Conservation (phyloP, 148 eudicot species). For the Dianthus caryophyllus region DNA sequence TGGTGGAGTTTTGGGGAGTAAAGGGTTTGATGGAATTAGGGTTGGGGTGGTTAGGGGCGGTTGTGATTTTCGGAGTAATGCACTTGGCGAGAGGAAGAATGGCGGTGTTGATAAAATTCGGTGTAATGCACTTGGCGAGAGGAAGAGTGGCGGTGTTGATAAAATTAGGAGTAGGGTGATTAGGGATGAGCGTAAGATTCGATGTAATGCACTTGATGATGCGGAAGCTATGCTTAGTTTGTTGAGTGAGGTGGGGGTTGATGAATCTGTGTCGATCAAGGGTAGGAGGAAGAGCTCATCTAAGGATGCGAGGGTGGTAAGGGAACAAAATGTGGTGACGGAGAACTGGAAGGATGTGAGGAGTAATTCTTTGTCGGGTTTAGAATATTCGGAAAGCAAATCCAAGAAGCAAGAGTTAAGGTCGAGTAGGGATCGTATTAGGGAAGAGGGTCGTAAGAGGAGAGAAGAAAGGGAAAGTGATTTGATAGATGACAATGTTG, state of each 20-base stretch:
- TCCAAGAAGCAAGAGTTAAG: slow-evolving; percentile 24
- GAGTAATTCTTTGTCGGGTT: slow-evolving; percentile 16
- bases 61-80: slow-evolving; percentile 29
- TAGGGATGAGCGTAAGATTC: slow-evolving; percentile 26
- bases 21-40: slow-evolving; percentile 16
- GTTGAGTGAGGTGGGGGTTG: slow-evolving; percentile 54
- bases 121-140: neutral
- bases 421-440: slow-evolving; percentile 19
- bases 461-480: slow-evolving; percentile 30
- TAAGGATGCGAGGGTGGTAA: slow-evolving; percentile 31
- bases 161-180: slow-evolving; percentile 20
- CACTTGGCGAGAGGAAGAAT: slow-evolving; percentile 26
- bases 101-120: neutral
- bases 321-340: slow-evolving; percentile 26
- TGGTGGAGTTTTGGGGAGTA: neutral
- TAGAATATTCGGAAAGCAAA: slow-evolving; percentile 18
- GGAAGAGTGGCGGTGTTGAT: neutral
- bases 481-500: slow-evolving; percentile 31
- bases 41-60: slow-evolving; percentile 20
- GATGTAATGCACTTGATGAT: slow-evolving; percentile 41
- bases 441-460: slow-evolving; percentile 32
- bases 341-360: slow-evolving; percentile 22
- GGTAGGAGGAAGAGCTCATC: slow-evolving; percentile 29
- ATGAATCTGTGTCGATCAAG: slow-evolving; percentile 37
- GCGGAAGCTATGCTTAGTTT: slow-evolving; percentile 71